Evolutionary conservation across 78 protist genomes (phyloP), one percentile per base, ranked within the genome.

Genomic region (Chrysochromulina parva): DNA sequence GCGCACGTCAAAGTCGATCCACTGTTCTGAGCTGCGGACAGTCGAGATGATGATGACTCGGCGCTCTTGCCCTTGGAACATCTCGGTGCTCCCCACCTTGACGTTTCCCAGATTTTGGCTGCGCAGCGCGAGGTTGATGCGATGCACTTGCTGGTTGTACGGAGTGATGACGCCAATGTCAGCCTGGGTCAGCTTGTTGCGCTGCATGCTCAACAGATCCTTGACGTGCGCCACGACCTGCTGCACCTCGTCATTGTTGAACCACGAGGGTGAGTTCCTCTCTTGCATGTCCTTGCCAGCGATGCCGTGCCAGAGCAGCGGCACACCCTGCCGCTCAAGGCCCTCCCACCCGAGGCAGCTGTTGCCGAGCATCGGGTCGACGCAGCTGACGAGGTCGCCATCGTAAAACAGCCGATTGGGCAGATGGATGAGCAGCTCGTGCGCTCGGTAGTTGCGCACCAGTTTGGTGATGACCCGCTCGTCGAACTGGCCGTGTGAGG

Each of bases 31-130:
- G 57, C 57, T 26, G 47, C 94, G 88, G 71, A 92, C 94, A 3
- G 94, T 92, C 10, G 88, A 67, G 59, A 92, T 60, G 89, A 92
- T 88, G 66, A 92, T 78, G 53, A 81, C 88, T 11, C 53, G 67
- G 52, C 84, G 59, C 92, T 92, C 94, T 6, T 69, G 91, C 20
- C 92, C 94, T 73, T 92, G 91, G 67, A 92, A 92, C 82, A 28
- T 16, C 88, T 88, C 92, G 28, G 69, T 58, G n/a, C 74, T 47
- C 47, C 91, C 91, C 47, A 88, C 91, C 60, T 88, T 65, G 57
- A 88, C 14, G 50, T 58, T 58, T n/a, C n/a, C n/a, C n/a, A n/a
- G n/a, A 58, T 58, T 58, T 11, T 13, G 62, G 53, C 24, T 6
- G 54, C 6, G 78, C 24, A 6, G 48, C 78, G 4, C 1, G 53